A percentile compares a stretch with the other conserved stretches of the same genome.
Evolutionary conservation across 2,329 filamentous ascomycete genomes (phyloP).

Genomic region (Fusarium sp.): DNA sequence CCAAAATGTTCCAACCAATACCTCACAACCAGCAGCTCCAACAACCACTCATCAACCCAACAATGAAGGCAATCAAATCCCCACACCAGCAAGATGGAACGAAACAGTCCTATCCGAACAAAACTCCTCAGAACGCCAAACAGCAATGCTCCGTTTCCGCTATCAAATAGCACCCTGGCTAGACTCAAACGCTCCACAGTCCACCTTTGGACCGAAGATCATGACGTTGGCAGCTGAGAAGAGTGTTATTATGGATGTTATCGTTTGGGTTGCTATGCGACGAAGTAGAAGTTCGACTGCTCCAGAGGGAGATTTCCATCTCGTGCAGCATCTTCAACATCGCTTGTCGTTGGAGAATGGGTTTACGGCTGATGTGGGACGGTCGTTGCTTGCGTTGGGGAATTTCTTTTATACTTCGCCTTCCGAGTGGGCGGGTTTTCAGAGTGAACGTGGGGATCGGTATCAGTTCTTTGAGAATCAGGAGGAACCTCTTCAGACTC

Average conservation of each 20-base stretch:
- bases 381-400: conserved; percentile 7
- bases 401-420: conserved; percentile 21
- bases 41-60: neutral
- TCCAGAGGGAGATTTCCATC: neutral
- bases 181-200: conserved; percentile 27
- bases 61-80: conserved; percentile 21
- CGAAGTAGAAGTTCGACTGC: neutral
- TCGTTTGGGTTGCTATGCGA: conserved; percentile 20
- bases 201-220: conserved; percentile 12
- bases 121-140: conserved; percentile 27
- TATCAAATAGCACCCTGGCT: conserved; percentile 32
- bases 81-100: conserved; percentile 22
- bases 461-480: conserved; percentile 11
- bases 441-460: neutral
- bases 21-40: neutral
- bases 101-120: conserved; percentile 25
- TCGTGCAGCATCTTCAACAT: conserved; percentile 20
- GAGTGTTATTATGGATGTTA: conserved; percentile 13
- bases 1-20: neutral
- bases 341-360: neutral
- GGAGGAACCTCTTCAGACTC: conserved; percentile 18
- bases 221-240: conserved; percentile 21
- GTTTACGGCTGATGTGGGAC: neutral
- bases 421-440: conserved; percentile 6
- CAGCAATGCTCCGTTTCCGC: conserved; percentile 32